phyloP scores from a whole-genome alignment of 345 rosid genomes.

The Crucihimalaya himalaica region DNA sequence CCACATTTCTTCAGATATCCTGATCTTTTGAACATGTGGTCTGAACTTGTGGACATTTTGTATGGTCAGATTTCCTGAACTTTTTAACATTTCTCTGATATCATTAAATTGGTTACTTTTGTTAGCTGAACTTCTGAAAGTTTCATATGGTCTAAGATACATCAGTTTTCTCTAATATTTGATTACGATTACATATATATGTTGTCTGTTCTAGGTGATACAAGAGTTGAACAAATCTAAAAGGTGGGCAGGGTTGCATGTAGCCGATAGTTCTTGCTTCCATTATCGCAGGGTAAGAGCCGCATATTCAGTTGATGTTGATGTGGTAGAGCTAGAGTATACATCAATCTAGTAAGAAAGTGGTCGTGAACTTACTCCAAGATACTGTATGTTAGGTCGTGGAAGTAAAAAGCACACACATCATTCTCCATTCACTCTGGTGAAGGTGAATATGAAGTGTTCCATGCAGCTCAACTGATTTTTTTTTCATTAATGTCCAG shows the following conservation, averaged over 20 bases:
- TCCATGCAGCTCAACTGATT: neutral
- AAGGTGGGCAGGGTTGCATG: conserved; percentile 78
- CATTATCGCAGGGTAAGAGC: conserved; percentile 79
- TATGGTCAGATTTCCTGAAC: neutral
- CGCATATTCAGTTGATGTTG: neutral
- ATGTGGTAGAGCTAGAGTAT: conserved; percentile 1
- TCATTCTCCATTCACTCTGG: conserved; percentile 6
- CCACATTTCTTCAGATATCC: conserved; percentile 1
- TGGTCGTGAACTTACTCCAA: neutral
- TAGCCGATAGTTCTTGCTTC: conserved; percentile 91
- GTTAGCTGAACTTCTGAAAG: conserved; percentile 12
- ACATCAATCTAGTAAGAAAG: conserved; percentile 12
- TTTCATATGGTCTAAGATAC: conserved; percentile 11
- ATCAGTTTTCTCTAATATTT: conserved; percentile 2
- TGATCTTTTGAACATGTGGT: conserved; percentile 2
- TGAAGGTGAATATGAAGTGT: no score
- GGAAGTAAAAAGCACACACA: neutral
- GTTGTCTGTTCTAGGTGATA: conserved; percentile 56
- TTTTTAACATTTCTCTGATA: neutral
- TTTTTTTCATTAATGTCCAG: conserved; percentile 41
- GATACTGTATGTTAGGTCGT: conserved; percentile 3
- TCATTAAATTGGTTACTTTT: conserved; percentile 3
- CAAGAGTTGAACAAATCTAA: conserved; percentile 65
- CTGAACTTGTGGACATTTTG: neutral
- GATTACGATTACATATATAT: neutral